Evolutionary conservation across 2,329 filamentous ascomycete species (phyloP).

Genomic region (Microdochium bolleyi): DNA sequence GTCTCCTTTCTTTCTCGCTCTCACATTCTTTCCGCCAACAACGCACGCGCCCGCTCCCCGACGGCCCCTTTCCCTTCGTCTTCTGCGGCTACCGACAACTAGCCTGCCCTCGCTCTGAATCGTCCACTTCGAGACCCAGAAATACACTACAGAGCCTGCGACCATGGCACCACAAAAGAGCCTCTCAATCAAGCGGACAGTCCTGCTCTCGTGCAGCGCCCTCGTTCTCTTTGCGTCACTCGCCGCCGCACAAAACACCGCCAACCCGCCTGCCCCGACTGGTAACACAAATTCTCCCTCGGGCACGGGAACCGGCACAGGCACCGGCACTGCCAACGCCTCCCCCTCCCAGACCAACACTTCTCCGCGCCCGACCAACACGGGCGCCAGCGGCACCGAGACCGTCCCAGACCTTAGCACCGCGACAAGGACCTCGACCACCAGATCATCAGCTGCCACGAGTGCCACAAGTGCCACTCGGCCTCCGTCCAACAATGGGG

Average conservation of each 20-base stretch:
- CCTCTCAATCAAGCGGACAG: conserved; percentile 13
- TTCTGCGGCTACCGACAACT: too few relatives aligned
- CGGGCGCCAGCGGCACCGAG: background rate
- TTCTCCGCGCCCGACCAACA: conserved; percentile 4
- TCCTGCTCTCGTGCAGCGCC: conserved; percentile 12
- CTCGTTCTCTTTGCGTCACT: conserved; percentile 12
- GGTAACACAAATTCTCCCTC: background rate
- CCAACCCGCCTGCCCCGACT: conserved; percentile 5
- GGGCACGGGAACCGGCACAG: conserved; percentile 2
- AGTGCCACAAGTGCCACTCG: background rate
- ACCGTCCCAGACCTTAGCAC: conserved; percentile 2
- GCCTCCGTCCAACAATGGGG: background rate
- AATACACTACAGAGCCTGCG: background rate
- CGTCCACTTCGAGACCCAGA: too few relatives aligned
- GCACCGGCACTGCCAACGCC: conserved; percentile 5
- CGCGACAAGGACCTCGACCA: background rate
- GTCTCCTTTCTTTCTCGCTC: too few relatives aligned
- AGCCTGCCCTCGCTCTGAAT: too few relatives aligned
- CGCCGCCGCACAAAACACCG: conserved; percentile 13
- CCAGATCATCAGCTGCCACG: background rate
- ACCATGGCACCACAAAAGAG: background rate
- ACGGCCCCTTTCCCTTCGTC: too few relatives aligned
- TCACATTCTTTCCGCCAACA: too few relatives aligned
- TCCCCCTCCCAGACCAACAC: conserved; percentile 6
- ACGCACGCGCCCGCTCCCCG: too few relatives aligned